Evolutionary conservation across 192 early-diverging fungal species (phyloP).

Genomic region (Coemansia erecta): DNA sequence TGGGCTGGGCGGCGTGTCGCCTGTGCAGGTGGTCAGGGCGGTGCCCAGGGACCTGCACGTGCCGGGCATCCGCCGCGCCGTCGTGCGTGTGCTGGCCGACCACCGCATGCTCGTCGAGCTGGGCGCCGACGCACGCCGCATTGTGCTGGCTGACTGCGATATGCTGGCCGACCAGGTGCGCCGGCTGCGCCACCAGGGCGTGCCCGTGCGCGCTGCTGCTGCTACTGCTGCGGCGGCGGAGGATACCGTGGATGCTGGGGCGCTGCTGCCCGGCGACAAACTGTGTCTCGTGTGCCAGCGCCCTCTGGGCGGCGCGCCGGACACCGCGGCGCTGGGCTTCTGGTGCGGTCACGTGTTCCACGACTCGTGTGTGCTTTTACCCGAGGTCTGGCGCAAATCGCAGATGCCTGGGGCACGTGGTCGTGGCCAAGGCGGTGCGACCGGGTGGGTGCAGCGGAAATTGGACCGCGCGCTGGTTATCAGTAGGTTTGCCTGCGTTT

Average conservation of each 20-base stretch:
- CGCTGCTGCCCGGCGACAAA: slow-evolving; percentile 44
- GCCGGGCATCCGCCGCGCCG: slow-evolving; percentile 72
- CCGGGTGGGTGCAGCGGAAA: slow-evolving; percentile 37
- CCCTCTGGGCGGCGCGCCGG: slow-evolving; percentile 17
- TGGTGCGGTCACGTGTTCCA: slow-evolving; percentile 93
- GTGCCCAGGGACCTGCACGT: slow-evolving; percentile 82
- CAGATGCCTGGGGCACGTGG: slow-evolving; percentile 5
- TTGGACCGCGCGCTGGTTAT: slow-evolving; percentile 41
- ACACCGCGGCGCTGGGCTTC: slow-evolving; percentile 61
- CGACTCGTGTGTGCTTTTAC: slow-evolving; percentile 72
- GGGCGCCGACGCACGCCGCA: slow-evolving; percentile 86
- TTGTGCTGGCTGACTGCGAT: slow-evolving; percentile 84
- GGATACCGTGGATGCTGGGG: too few species aligned
- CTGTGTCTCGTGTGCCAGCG: slow-evolving; percentile 36
- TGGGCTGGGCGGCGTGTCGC: slow-evolving; percentile 70
- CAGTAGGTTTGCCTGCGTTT: slow-evolving; percentile 21
- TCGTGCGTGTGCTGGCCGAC: slow-evolving; percentile 90
- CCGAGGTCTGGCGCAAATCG: slow-evolving; percentile 51
- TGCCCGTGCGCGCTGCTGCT: slow-evolving; percentile 38
- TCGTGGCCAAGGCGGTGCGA: background rate
- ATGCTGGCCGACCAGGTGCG: slow-evolving; percentile 71
- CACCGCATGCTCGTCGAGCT: slow-evolving; percentile 89
- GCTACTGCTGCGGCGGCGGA: too few species aligned
- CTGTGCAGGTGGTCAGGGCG: slow-evolving; percentile 71
- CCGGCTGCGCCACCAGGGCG: slow-evolving; percentile 64